phyloP scores from a whole-genome alignment of 2,329 filamentous ascomycete genomes.

The Paecilomyces variotii region DNA sequence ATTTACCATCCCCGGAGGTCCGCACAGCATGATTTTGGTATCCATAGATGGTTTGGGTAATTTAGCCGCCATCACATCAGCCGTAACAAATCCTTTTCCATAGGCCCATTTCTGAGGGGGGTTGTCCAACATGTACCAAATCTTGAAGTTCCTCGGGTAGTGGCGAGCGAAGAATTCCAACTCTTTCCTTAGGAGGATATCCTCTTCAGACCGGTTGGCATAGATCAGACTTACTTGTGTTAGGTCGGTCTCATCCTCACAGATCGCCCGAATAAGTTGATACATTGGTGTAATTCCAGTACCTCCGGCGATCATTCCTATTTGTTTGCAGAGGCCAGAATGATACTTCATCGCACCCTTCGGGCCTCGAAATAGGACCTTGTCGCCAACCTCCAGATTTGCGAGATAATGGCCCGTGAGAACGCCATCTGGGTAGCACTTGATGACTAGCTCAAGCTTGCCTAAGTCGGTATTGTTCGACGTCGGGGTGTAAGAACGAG shows the following conservation, averaged over 20 bases:
- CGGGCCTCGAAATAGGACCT: slow-evolving; percentile 28
- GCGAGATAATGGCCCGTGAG: slow-evolving; percentile 25
- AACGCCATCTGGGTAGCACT: slow-evolving; percentile 27
- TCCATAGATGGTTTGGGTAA: slow-evolving; percentile 41
- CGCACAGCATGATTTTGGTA: slow-evolving; percentile 51
- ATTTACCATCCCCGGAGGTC: slow-evolving; percentile 54
- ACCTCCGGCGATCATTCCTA: slow-evolving; percentile 34
- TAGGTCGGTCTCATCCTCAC: slow-evolving; percentile 51
- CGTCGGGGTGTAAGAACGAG: slow-evolving; percentile 47
- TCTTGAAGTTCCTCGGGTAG: slow-evolving; percentile 47
- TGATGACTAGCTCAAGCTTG: slow-evolving; percentile 26
- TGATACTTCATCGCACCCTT: slow-evolving; percentile 9
- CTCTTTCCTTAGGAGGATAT: slow-evolving; percentile 52
- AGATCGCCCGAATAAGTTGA: slow-evolving; percentile 56
- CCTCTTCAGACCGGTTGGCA: slow-evolving; percentile 50
- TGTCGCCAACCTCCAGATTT: slow-evolving; percentile 22
- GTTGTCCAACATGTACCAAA: slow-evolving; percentile 49
- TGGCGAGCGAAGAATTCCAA: slow-evolving; percentile 46
- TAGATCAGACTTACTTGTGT: slow-evolving; percentile 53
- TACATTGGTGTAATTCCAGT: slow-evolving; percentile 47
- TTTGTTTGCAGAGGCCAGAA: slow-evolving; percentile 19
- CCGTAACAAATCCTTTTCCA: slow-evolving; percentile 45
- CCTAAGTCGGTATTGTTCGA: slow-evolving; percentile 28
- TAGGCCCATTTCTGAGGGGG: slow-evolving; percentile 42
- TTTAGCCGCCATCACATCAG: slow-evolving; percentile 41